Evolutionary conservation across 495 filamentous ascomycete genomes (phyloP).

Genomic region (Echria macrotheca): DNA sequence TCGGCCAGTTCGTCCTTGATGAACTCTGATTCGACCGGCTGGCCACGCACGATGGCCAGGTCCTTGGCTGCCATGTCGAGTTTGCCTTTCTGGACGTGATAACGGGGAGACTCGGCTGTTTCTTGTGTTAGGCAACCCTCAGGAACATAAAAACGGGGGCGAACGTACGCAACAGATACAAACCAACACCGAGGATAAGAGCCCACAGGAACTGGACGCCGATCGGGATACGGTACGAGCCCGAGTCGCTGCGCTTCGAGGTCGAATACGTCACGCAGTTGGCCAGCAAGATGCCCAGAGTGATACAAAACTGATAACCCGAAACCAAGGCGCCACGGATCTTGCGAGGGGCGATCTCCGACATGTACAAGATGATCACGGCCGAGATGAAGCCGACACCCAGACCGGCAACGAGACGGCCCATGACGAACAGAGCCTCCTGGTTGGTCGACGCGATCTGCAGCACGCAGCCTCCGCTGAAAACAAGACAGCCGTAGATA

Average conservation of each 20-base stretch:
- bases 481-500: constrained; percentile 59
- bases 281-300: constrained; percentile 66
- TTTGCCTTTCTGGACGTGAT: constrained; percentile 66
- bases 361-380: constrained; percentile 71
- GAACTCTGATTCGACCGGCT: constrained; percentile 57
- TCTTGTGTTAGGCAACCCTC: background rate
- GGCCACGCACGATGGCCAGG: constrained; percentile 61
- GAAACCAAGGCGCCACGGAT: constrained; percentile 70
- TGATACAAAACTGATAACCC: constrained; percentile 73
- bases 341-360: constrained; percentile 57
- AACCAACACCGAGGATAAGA: constrained; percentile 55
- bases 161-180: constrained; percentile 48
- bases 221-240: constrained; percentile 69
- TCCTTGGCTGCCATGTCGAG: constrained; percentile 55
- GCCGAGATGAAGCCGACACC: constrained; percentile 71
- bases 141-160: background rate
- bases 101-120: constrained; percentile 71
- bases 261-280: constrained; percentile 68
- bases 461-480: constrained; percentile 57
- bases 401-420: constrained; percentile 63
- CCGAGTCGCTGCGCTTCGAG: constrained; percentile 54
- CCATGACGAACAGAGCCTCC: constrained; percentile 50
- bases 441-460: constrained; percentile 44
- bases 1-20: constrained; percentile 69
- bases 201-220: constrained; percentile 67